phyloP scores from a whole-genome alignment of 2,329 filamentous ascomycete species.

The Davidsoniella virescens region DNA sequence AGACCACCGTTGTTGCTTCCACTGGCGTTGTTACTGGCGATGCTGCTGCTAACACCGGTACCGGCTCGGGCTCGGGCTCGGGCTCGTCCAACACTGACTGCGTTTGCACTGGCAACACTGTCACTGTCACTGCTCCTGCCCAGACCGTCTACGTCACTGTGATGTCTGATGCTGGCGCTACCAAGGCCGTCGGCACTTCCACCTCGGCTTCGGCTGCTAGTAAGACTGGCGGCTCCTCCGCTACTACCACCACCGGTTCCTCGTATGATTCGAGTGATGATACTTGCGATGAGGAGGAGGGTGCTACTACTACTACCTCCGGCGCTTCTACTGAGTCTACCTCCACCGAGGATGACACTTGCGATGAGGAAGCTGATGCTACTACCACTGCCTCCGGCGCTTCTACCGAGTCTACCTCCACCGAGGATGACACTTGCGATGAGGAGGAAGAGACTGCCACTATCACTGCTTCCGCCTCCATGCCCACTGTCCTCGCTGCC shows the following conservation, averaged over 20 bases:
- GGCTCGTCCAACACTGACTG: slow-evolving; percentile 16
- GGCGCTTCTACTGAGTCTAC: not conserved
- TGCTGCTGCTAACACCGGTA: slow-evolving; percentile 14
- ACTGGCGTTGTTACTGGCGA: slow-evolving; percentile 16
- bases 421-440: slow-evolving; percentile 14
- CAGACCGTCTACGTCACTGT: slow-evolving; percentile 18
- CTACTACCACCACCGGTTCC: slow-evolving; percentile 5
- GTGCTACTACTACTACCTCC: not conserved
- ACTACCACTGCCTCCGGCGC: not conserved
- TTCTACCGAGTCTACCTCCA: not conserved
- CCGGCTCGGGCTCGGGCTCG: slow-evolving; percentile 17
- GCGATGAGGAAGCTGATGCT: slow-evolving; percentile 5
- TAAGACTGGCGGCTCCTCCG: slow-evolving; percentile 9
- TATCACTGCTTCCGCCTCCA: slow-evolving; percentile 18
- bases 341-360: slow-evolving; percentile 14
- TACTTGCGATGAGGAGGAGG: slow-evolving; percentile 10
- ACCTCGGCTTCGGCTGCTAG: not conserved
- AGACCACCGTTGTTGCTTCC: slow-evolving; percentile 14
- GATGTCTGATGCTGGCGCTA: slow-evolving; percentile 14
- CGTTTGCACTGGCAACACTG: slow-evolving; percentile 8
- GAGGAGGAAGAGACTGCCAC: slow-evolving; percentile 10
- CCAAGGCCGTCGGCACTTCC: slow-evolving; percentile 13
- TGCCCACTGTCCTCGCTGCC: slow-evolving; percentile 17
- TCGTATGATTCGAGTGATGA: slow-evolving; percentile 13
- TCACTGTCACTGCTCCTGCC: slow-evolving; percentile 16